Conservation (phyloP, 2,329 filamentous ascomycete species). For the Stagonosporopsis vannaccii region DNA sequence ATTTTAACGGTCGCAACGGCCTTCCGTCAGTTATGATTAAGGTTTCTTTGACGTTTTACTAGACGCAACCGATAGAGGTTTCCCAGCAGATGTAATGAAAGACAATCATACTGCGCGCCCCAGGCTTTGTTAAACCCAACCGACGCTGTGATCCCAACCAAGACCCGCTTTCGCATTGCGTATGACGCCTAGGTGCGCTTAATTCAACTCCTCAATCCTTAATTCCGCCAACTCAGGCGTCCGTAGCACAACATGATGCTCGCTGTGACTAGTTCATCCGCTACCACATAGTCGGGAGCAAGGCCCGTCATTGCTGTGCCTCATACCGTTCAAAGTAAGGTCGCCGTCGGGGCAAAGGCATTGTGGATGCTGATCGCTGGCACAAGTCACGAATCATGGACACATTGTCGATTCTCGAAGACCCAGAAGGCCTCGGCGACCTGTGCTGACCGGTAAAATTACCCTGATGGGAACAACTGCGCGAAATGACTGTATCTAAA, state of each 20-base stretch:
- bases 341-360: conserved; percentile 19
- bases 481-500: conserved; percentile 12
- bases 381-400: conserved; percentile 21
- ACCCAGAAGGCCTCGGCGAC: conserved; percentile 11
- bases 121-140: conserved; percentile 1
- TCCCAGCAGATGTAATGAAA: conserved; percentile 17
- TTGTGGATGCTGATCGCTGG: conserved; percentile 23
- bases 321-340: conserved; percentile 23
- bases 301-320: conserved; percentile 32
- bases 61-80: conserved; percentile 24
- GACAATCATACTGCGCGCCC: conserved; percentile 5
- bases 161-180: conserved; percentile 5
- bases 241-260: conserved; percentile 10
- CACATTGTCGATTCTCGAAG: conserved; percentile 2
- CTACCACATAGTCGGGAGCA: conserved; percentile 34
- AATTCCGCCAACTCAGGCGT: conserved; percentile 8
- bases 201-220: conserved; percentile 6
- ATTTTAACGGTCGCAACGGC: conserved; percentile 25
- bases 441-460: conserved; percentile 13
- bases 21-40: conserved; percentile 17
- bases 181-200: conserved; percentile 10
- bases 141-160: conserved; percentile 3
- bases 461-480: neutral
- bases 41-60: conserved; percentile 30
- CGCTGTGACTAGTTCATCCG: conserved; percentile 23